These are phyloP conservation scores for Brettanomyces bruxellensis DNA, from an alignment of 805 yeast species.

Conservation along the genomic window DNA sequence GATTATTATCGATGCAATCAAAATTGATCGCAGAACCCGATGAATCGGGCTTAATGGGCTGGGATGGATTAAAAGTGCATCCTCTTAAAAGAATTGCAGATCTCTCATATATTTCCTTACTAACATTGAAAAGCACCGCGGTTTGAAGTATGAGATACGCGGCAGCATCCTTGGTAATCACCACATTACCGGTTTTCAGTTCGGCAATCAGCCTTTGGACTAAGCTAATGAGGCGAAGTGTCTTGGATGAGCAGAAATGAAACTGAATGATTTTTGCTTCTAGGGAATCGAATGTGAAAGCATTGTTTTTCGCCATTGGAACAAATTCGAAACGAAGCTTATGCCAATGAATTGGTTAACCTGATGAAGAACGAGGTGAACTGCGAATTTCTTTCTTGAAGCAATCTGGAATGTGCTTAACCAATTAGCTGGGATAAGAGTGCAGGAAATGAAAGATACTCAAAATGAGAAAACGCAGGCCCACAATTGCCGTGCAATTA, in stretches of 20 bases:
- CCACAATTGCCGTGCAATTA: too few species aligned
- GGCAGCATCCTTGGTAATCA: slow-evolving; percentile 14
- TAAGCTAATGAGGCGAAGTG: slow-evolving; percentile 26
- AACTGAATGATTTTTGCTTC: slow-evolving; percentile 56
- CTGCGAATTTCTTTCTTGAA: too few species aligned
- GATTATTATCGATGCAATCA: slow-evolving; percentile 24
- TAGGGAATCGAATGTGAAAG: slow-evolving; percentile 18
- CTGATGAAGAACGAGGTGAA: too few species aligned
- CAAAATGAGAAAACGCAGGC: too few species aligned
- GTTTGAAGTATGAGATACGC: slow-evolving; percentile 28
- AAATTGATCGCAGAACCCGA: slow-evolving; percentile 26
- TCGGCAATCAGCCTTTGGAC: slow-evolving; percentile 16
- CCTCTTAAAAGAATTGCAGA: slow-evolving; percentile 27
- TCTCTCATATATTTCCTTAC: slow-evolving; percentile 30
- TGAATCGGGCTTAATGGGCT: slow-evolving; percentile 30
- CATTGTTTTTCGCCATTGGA: too few species aligned
- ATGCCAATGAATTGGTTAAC: too few species aligned
- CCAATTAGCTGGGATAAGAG: too few species aligned
- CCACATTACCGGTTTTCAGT: slow-evolving; percentile 15
- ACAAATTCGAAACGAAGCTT: too few species aligned
- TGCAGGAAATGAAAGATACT: too few species aligned
- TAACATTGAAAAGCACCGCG: slow-evolving; percentile 33
- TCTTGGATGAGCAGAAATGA: slow-evolving; percentile 40
- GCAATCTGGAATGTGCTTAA: too few species aligned
- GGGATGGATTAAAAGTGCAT: slow-evolving; percentile 35